Conservation (phyloP, 2,329 filamentous ascomycete genomes). For the Scedosporium apiospermum region DNA sequence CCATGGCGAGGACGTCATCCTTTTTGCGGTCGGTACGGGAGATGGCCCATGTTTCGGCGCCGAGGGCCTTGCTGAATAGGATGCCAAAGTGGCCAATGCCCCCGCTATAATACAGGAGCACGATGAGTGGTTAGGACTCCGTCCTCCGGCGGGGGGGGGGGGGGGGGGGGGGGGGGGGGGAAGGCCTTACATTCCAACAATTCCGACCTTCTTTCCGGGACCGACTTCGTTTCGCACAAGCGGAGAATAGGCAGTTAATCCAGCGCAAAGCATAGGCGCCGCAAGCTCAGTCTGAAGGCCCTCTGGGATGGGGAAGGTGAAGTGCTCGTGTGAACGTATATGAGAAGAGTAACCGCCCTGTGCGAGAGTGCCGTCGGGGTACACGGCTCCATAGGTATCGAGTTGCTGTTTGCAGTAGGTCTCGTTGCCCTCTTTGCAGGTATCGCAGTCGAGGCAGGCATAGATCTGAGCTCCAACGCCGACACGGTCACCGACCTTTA, state of each 20-base stretch:
- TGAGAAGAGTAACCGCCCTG: slow-evolving; percentile 46
- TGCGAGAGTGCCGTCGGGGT: slow-evolving; percentile 43
- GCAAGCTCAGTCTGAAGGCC: slow-evolving; percentile 20
- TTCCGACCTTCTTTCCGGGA: slow-evolving; percentile 52
- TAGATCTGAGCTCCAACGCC: slow-evolving; percentile 48
- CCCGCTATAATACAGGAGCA: slow-evolving; percentile 22
- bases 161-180: too few relatives aligned
- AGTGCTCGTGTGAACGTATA: slow-evolving; percentile 29
- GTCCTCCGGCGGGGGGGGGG: too few relatives aligned
- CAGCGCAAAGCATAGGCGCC: slow-evolving; percentile 56
- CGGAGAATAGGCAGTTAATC: slow-evolving; percentile 53
- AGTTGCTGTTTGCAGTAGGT: slow-evolving; percentile 27
- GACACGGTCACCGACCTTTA: slow-evolving; percentile 49
- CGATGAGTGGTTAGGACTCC: too few relatives aligned
- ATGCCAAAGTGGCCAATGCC: slow-evolving; percentile 56
- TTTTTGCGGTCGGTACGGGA: slow-evolving; percentile 38
- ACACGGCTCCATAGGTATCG: slow-evolving; percentile 41
- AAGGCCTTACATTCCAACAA: slow-evolving; percentile 38
- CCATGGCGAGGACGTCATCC: slow-evolving; percentile 40
- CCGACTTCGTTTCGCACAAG: slow-evolving; percentile 50
- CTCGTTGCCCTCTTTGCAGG: slow-evolving; percentile 30
- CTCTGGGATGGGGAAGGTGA: slow-evolving; percentile 32
- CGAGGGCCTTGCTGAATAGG: slow-evolving; percentile 52
- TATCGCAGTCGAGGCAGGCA: slow-evolving; percentile 36
- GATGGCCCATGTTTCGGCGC: slow-evolving; percentile 46